phyloP scores from a whole-genome alignment of 345 rosid genomes.

The Lenwebbia sp. region DNA sequence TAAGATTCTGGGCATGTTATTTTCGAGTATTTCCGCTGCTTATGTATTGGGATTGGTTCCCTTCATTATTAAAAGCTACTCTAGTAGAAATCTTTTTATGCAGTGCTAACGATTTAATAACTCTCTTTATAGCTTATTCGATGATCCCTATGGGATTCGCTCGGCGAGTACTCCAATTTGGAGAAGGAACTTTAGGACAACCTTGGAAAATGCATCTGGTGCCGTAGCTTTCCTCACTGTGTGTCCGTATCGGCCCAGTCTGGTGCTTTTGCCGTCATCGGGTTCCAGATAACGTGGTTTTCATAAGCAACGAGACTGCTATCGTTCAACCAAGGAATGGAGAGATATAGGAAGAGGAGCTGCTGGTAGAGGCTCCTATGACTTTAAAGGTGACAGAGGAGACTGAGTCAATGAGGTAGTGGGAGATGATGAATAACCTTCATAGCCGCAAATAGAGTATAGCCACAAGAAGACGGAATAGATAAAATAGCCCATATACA shows the following conservation, averaged over 20 bases:
- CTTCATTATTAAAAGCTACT: background rate
- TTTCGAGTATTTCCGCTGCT: too few relatives aligned
- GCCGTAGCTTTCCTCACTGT: background rate
- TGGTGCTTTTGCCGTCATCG: background rate
- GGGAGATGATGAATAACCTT: background rate
- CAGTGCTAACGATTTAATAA: background rate
- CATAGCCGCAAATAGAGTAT: background rate
- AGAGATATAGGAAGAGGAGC: background rate
- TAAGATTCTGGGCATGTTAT: too few relatives aligned
- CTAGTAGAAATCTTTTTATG: background rate
- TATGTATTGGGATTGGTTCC: too few relatives aligned
- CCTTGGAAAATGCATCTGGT: background rate
- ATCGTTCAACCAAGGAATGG: background rate
- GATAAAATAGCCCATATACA: too few relatives aligned
- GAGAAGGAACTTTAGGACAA: background rate
- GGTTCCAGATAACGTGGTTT: background rate
- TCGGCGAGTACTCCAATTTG: background rate
- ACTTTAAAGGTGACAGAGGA: background rate
- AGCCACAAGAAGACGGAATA: background rate
- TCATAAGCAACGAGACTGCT: background rate
- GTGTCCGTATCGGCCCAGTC: background rate
- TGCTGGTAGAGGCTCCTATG: background rate
- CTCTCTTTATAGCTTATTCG: background rate
- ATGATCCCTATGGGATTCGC: background rate
- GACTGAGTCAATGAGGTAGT: background rate